phyloP scores from a whole-genome alignment of 192 early-diverging fungal species.

The Linnemannia elongata region DNA sequence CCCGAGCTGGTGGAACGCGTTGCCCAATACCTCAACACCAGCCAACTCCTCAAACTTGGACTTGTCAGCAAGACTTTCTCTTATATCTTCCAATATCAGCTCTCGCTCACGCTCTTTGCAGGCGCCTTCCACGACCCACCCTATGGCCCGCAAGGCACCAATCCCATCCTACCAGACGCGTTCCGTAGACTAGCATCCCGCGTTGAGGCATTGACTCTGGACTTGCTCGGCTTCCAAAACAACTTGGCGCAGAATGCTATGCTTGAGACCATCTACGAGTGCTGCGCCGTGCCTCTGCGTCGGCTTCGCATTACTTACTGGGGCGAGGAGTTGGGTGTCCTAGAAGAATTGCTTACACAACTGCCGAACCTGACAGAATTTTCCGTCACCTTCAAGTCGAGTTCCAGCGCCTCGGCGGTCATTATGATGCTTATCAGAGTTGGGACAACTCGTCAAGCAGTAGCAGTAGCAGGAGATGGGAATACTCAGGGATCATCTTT shows the following conservation, averaged over 20 bases:
- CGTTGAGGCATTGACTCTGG: neutral
- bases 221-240: neutral
- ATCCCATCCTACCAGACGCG: neutral
- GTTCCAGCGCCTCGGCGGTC: neutral
- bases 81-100: neutral
- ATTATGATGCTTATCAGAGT: neutral
- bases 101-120: conserved; percentile 10
- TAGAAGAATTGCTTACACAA: neutral
- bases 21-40: conserved; percentile 13
- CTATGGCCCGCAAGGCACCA: too few relatives aligned
- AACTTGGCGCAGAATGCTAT: neutral
- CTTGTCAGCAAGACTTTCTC: conserved; percentile 17
- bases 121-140: neutral
- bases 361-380: neutral
- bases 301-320: conserved; percentile 6
- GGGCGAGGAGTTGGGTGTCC: conserved; percentile 3
- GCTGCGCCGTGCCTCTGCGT: neutral
- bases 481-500: neutral
- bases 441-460: neutral
- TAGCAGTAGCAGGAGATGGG: neutral
- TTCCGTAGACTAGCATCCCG: neutral
- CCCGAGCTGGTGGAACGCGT: conserved; percentile 23
- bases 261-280: neutral
- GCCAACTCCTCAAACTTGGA: neutral
- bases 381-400: neutral